Evolutionary conservation across 495 filamentous ascomycete species (phyloP).

Genomic region (Cercophora sp.): DNA sequence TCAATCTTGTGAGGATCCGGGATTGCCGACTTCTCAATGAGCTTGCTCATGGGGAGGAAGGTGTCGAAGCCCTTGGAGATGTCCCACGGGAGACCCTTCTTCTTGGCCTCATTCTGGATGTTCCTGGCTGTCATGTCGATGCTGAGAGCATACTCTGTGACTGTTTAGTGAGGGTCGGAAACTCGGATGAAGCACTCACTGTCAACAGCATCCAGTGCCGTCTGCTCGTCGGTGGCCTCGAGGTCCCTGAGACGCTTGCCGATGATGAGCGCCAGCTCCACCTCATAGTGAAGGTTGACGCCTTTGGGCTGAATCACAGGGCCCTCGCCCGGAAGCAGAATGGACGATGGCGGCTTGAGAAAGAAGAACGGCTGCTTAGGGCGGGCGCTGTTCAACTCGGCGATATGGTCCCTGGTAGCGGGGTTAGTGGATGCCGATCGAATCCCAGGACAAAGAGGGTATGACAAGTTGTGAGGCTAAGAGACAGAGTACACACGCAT

Average conservation of each 20-base stretch:
- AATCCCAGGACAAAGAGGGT: not conserved
- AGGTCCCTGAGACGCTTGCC: slow-evolving; percentile 74
- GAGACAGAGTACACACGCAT: slow-evolving; percentile 62
- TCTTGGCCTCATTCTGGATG: slow-evolving; percentile 91
- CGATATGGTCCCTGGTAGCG: slow-evolving; percentile 75
- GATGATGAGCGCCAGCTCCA: slow-evolving; percentile 86
- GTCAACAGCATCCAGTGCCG: slow-evolving; percentile 58
- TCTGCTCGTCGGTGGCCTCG: slow-evolving; percentile 57
- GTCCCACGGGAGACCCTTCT: slow-evolving; percentile 93
- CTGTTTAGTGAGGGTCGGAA: not conserved
- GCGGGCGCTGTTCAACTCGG: slow-evolving; percentile 78
- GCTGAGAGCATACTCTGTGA: slow-evolving; percentile 69
- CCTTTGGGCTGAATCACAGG: slow-evolving; percentile 81
- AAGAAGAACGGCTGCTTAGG: slow-evolving; percentile 98
- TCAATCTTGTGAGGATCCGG: slow-evolving; percentile 85
- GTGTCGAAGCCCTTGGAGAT: slow-evolving; percentile 97
- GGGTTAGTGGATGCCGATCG: slow-evolving; percentile 10
- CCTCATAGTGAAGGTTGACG: slow-evolving; percentile 86
- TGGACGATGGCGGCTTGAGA: slow-evolving; percentile 82
- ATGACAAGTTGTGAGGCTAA: not conserved
- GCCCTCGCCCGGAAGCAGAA: slow-evolving; percentile 72
- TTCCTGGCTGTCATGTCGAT: slow-evolving; percentile 96
- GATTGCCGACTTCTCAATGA: slow-evolving; percentile 72
- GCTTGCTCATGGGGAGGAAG: slow-evolving; percentile 77
- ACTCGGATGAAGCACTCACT: slow-evolving; percentile 31